Base-by-base conservation (phyloP, 2,329 filamentous ascomycete genomes). In the Penicillium sp. region DNA sequence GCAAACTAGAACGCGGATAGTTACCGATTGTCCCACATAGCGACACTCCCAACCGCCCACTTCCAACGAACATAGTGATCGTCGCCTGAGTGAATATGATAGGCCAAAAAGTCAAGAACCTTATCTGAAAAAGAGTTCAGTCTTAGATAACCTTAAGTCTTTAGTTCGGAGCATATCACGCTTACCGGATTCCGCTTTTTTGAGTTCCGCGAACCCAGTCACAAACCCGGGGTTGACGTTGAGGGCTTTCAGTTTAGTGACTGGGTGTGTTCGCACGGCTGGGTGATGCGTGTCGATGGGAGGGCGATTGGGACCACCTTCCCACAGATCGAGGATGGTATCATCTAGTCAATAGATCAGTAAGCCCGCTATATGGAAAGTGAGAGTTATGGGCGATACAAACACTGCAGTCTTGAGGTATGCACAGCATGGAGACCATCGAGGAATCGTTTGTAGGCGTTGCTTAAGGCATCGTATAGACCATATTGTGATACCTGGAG, bases 31-130 rank as follows among this genome's bases (percentile, higher is more conserved):
- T 81, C 79, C 78, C 79, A 81, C 65, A 81, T 76, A 1, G 79
- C 78, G 5, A 80, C 75, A 29, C 74, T 76, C 0, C 78, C 78
- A 7, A 77, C 74, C 0, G 71, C 64, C 78, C 79, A 81, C 55
- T 79, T 80, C 72, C 77, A 80, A 2, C 79, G 68, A 6, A 81
- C 78, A 23, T 71, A 72, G 58, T 80, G 78, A 57, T 81, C 79
- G 45, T 80, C 78, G 1, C 77, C 78, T 0, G 76, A 74, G 58
- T 80, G 78, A 27, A 81, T 74, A 57, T 80, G 78, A 46, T 73
- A 74, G 3, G 65, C 56, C 44, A 79, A 75, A 53, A 81, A 79
- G 46, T 78, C 75, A 0, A 80, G 65, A 4, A 80, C 62, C 63
- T 73, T 72, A 62, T 79, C 47, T 49, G 16, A 9, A 23, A 16